Evolutionary conservation across 768 basidiomycete genomes (phyloP).

Genomic region (Peribolospora baueri): DNA sequence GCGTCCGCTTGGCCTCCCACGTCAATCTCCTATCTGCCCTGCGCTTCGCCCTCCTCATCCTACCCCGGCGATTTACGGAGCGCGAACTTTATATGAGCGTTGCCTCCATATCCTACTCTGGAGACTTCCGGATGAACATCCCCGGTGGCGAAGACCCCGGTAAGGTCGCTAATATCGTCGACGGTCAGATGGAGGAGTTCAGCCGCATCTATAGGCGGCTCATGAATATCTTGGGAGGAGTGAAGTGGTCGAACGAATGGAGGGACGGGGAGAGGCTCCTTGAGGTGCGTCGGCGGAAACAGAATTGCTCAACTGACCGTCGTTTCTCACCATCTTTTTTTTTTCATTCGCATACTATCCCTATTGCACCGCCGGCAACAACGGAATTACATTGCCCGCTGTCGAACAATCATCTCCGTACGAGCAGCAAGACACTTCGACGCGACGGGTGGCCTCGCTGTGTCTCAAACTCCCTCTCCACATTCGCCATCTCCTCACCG

Average conservation of each 20-base stretch:
- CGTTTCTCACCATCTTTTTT: too few species aligned
- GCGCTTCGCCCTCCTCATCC: conserved; percentile 63
- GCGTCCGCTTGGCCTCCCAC: conserved; percentile 72
- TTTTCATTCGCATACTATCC: too few species aligned
- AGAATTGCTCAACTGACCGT: too few species aligned
- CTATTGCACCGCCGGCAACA: too few species aligned
- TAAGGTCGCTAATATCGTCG: conserved; percentile 85
- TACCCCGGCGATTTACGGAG: conserved; percentile 61
- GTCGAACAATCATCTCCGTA: too few species aligned
- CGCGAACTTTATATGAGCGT: conserved; percentile 61
- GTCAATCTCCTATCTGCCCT: conserved; percentile 80
- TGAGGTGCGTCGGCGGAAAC: too few species aligned
- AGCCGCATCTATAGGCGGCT: conserved; percentile 51
- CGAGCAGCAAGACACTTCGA: too few species aligned
- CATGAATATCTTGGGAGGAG: conserved; percentile 7
- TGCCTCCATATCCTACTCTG: conserved; percentile 58
- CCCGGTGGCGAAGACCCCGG: conserved; percentile 55
- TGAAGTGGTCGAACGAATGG: not conserved
- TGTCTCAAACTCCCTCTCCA: too few species aligned
- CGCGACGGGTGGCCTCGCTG: too few species aligned
- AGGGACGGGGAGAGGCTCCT: too few species aligned
- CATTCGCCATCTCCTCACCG: too few species aligned
- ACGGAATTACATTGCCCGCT: too few species aligned
- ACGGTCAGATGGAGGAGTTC: conserved; percentile 57
- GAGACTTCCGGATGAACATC: conserved; percentile 70